These are phyloP conservation scores for Cryptococcus sp. DNA, from an alignment of 1,284 basidiomycete species.

Conservation along the genomic window DNA sequence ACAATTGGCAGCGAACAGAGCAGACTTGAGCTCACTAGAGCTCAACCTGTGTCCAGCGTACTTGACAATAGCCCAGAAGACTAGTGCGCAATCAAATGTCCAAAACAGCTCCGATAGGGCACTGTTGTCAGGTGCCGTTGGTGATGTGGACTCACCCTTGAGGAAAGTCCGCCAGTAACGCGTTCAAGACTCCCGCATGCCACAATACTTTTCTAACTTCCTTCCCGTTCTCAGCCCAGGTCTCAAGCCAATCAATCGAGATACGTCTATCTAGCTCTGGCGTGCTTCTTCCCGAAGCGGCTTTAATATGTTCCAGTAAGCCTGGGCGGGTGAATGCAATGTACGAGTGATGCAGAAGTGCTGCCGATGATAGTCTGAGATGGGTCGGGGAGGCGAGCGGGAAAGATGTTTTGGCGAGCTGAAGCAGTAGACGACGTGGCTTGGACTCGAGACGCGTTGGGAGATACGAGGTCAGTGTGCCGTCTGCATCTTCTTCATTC, in stretches of 20 bases:
- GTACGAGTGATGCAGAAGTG: slow-evolving; percentile 30
- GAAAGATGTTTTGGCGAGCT: slow-evolving; percentile 21
- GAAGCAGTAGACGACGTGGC: slow-evolving; percentile 20
- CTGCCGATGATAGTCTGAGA: slow-evolving; percentile 22
- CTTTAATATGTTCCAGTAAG: slow-evolving; percentile 25
- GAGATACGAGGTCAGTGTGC: neutral
- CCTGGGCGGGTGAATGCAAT: slow-evolving; percentile 27
- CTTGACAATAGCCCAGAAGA: slow-evolving; percentile 31
- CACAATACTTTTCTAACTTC: slow-evolving; percentile 24
- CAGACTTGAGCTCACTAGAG: slow-evolving; percentile 9
- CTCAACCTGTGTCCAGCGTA: slow-evolving; percentile 19
- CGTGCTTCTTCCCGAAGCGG: slow-evolving; percentile 28
- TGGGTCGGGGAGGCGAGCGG: slow-evolving; percentile 13
- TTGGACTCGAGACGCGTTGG: slow-evolving; percentile 4
- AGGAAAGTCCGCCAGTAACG: slow-evolving; percentile 25
- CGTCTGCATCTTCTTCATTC: neutral
- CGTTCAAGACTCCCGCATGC: slow-evolving; percentile 30
- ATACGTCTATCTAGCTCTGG: slow-evolving; percentile 24
- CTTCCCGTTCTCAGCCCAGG: slow-evolving; percentile 21
- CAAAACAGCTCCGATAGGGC: slow-evolving; percentile 33
- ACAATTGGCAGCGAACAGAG: slow-evolving; percentile 29
- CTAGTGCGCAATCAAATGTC: slow-evolving; percentile 32
- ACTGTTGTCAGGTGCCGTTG: neutral
- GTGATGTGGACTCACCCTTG: slow-evolving; percentile 17
- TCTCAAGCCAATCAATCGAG: slow-evolving; percentile 22